Conservation (phyloP, 2,329 filamentous ascomycete genomes). For the Dactylellina drechsleri region DNA sequence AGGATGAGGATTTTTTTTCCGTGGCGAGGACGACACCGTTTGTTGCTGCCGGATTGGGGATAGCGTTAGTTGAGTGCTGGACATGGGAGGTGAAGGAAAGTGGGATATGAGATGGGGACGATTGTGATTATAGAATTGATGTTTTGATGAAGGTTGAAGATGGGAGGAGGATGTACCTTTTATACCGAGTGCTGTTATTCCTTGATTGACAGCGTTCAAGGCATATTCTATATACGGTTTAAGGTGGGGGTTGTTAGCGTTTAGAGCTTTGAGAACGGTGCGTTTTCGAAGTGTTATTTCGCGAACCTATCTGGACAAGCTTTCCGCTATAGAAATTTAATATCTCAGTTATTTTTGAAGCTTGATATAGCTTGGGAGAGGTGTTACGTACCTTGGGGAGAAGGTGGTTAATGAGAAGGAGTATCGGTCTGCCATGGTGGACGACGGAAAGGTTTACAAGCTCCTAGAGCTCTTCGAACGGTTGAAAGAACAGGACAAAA, state of each 20-base stretch:
- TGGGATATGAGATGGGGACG: conserved; percentile 3
- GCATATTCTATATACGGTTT: conserved; percentile 80
- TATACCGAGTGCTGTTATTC: conserved; percentile 96
- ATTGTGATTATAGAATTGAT: not conserved
- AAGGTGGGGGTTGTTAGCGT: conserved; percentile 12
- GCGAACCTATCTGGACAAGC: conserved; percentile 94
- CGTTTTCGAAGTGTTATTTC: not conserved
- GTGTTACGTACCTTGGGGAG: conserved; percentile 83
- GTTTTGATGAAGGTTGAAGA: not conserved
- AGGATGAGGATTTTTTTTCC: conserved; percentile 98
- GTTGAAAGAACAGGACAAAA: not conserved
- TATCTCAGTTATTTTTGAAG: conserved; percentile 19
- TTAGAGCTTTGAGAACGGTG: not conserved
- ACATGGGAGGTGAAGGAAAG: conserved; percentile 10
- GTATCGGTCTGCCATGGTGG: conserved; percentile 93
- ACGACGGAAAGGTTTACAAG: conserved; percentile 1
- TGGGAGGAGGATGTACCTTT: conserved; percentile 74
- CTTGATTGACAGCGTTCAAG: conserved; percentile 98
- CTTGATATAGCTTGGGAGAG: conserved; percentile 28
- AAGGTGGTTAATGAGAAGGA: conserved; percentile 99
- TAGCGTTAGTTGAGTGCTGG: conserved; percentile 52
- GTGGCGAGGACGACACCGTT: conserved; percentile 99
- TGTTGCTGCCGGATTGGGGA: conserved; percentile 72
- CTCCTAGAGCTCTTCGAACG: conserved; percentile 24
- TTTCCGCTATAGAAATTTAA: conserved; percentile 76